Base-by-base conservation (phyloP, 441 rosid genomes). In the Metrosideros polymorpha region DNA sequence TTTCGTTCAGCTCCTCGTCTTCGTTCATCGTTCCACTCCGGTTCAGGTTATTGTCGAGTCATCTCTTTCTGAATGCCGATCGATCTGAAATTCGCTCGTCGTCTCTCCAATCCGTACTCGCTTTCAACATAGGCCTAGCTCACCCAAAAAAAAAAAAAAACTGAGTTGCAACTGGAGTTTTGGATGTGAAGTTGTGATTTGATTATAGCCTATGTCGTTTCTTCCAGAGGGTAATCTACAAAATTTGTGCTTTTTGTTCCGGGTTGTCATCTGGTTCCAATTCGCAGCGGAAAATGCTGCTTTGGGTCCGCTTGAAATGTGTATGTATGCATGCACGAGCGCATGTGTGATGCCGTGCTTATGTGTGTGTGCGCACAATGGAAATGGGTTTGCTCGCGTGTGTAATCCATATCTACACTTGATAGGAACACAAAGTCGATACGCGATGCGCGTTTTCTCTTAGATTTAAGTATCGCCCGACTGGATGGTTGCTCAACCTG, bases 1-100 rank as follows among this genome's bases (percentile, higher is more conserved):
- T 84, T 91, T 94, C 77, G 95, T 94, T 49, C 95, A 94, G 91
- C 94, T 94, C 57, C 88, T 94, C 71, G 94, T 93, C 76, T 89
- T 90, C 84, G 91, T 93, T 53, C 96, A 89, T 85, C 93, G 92
- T 3, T 92, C 90, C 87, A 89, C 89, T 52, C 93, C 95, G 42
- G 88, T 94, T 57, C 94, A 92, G 93, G 93, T 92, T 57, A 13
- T 17, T 47, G 83, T 43, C 76, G 63, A 84, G 29, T 39, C 25
- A 29, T 19, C 51, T 32, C 59, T 42, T 35, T 53, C 39, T 39
- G 43, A 12, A 39, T 22, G 84, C 59, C 17, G 35, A 17, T 85
- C 57, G 47, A 85, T 76, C 0, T 52, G 50, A 29, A 29, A 43
- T 63, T 43, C 9, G 19, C 63, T 52, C 47, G 35, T 6, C 25